Evolutionary conservation across 164 flowering plant genomes (phyloP).

Genomic region (Stephania japonica): DNA sequence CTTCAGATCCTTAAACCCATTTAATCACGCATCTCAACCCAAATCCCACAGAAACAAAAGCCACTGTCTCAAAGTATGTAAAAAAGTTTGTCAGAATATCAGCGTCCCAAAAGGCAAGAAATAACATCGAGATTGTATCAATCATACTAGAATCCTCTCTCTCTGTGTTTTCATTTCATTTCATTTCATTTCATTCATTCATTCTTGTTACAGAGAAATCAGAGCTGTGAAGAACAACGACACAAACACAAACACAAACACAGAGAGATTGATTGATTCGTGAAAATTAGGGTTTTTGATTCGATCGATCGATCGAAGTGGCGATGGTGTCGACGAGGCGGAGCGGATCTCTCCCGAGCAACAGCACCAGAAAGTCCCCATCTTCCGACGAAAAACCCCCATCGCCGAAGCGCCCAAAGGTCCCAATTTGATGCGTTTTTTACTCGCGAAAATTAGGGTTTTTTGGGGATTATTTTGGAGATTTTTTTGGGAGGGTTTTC

Average conservation of each 20-base stretch:
- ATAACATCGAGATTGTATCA: not conserved
- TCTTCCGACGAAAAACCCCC: slow-evolving; percentile 66
- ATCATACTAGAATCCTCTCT: not conserved
- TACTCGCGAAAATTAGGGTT: not conserved
- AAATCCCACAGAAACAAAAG: too few relatives aligned
- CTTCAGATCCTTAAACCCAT: too few relatives aligned
- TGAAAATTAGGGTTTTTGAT: too few relatives aligned
- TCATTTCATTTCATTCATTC: not conserved
- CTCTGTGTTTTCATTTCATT: not conserved
- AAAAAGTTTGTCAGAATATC: too few relatives aligned
- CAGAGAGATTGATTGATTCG: not conserved
- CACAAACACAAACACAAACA: not conserved
- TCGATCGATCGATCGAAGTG: not conserved
- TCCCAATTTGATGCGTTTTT: slow-evolving; percentile 6
- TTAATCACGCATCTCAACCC: too few relatives aligned
- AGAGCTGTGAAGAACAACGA: not conserved
- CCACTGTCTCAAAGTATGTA: too few relatives aligned
- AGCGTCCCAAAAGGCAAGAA: too few relatives aligned
- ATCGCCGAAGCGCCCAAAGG: slow-evolving; percentile 84
- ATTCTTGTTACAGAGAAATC: not conserved
- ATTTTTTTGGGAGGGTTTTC: not conserved
- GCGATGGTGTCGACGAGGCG: slow-evolving; percentile 85
- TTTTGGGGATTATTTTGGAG: not conserved
- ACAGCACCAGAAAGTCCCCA: slow-evolving; percentile 52
- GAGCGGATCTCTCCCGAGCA: slow-evolving; percentile 67